These are phyloP conservation scores for Syzygium malaccense DNA, from an alignment of 441 rosid genomes.

Conservation along the genomic window DNA sequence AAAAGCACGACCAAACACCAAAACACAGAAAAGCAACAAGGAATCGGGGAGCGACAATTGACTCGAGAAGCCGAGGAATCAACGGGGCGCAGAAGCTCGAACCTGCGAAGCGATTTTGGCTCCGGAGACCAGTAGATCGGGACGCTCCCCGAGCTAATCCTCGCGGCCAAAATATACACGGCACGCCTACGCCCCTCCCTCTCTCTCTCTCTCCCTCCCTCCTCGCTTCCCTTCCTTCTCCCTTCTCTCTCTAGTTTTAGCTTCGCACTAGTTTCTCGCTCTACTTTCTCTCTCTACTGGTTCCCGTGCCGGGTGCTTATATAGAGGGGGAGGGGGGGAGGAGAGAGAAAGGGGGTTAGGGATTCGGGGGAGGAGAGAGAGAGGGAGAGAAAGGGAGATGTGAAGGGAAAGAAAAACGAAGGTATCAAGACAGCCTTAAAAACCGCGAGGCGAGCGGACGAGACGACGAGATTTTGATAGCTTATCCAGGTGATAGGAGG, in stretches of 20 bases:
- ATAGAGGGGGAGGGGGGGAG: slow-evolving; percentile 18
- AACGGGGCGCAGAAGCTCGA: background rate
- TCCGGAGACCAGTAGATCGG: slow-evolving; percentile 6
- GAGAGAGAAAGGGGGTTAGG: slow-evolving; percentile 27
- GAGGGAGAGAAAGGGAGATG: slow-evolving; percentile 4
- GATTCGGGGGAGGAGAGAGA: slow-evolving; percentile 21
- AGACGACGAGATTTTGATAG: slow-evolving; percentile 10
- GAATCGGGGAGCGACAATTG: background rate
- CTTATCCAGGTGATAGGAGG: rapidly evolving
- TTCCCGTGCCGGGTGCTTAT: slow-evolving; percentile 17
- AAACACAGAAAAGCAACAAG: background rate
- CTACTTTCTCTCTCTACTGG: slow-evolving; percentile 9
- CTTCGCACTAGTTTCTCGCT: background rate
- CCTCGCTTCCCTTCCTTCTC: background rate
- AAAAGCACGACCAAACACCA: background rate
- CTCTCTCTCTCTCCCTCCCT: background rate
- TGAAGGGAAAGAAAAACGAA: background rate
- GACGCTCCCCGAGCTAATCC: slow-evolving; percentile 9
- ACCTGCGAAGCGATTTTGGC: slow-evolving; percentile 21
- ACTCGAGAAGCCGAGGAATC: background rate
- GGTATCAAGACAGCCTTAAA: slow-evolving; percentile 31
- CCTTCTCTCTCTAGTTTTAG: slow-evolving; percentile 9
- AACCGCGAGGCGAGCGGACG: slow-evolving; percentile 29
- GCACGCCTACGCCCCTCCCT: background rate
- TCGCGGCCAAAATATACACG: background rate